Conservation (phyloP, 768 basidiomycete genomes). For the Mycena olivaceomarginata region DNA sequence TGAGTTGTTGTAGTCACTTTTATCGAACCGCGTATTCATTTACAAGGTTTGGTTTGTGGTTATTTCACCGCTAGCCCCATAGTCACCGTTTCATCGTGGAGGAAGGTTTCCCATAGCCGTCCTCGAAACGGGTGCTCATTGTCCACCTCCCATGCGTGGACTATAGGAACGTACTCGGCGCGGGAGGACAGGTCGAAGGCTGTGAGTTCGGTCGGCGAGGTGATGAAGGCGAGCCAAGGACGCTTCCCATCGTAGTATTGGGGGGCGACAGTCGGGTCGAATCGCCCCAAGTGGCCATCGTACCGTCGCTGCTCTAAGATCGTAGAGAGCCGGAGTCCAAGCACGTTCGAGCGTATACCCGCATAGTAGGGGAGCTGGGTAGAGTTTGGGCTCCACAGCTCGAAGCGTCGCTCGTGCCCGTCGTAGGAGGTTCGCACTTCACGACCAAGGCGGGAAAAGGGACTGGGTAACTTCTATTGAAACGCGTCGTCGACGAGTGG, state of each 20-base stretch:
- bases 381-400: neutral
- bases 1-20: too few species aligned
- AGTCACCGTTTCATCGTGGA: too few species aligned
- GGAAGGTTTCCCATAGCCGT: too few species aligned
- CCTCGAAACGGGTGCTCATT: too few species aligned
- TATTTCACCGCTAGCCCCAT: too few species aligned
- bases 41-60: too few species aligned
- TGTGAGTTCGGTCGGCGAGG: neutral
- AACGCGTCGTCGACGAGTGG: neutral
- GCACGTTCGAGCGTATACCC: neutral
- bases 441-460: neutral
- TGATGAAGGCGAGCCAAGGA: neutral
- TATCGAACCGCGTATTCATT: too few species aligned
- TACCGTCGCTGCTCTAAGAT: neutral
- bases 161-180: too few species aligned
- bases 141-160: too few species aligned
- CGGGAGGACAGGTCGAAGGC: too few species aligned
- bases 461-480: neutral
- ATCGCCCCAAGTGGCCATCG: neutral
- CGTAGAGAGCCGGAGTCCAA: neutral
- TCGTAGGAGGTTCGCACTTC: neutral
- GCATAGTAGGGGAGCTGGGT: neutral
- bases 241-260: neutral
- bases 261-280: neutral
- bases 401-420: neutral